Conservation (phyloP, 2,329 filamentous ascomycete genomes). For the Trichoderma oligosporum region DNA sequence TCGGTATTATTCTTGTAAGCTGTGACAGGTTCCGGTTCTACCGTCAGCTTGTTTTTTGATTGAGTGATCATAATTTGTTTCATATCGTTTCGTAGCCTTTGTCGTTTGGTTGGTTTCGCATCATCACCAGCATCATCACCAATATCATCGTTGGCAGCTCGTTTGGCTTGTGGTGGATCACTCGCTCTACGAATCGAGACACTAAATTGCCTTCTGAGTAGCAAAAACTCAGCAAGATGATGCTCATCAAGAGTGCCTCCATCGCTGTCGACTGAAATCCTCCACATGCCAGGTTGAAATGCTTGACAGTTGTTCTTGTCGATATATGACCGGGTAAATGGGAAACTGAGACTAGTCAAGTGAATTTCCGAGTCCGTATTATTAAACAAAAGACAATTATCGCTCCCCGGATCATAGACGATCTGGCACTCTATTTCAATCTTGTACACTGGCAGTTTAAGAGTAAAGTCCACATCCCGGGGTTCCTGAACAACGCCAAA, state of each 20-base stretch:
- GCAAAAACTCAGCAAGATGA: background rate
- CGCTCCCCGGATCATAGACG: background rate
- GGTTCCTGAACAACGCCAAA: background rate
- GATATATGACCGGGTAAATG: background rate
- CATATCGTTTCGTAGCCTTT: background rate
- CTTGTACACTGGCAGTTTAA: background rate
- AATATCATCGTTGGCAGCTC: background rate
- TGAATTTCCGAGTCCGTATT: background rate
- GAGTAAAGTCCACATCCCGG: background rate
- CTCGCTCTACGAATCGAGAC: background rate
- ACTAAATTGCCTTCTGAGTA: background rate
- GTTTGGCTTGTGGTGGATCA: background rate
- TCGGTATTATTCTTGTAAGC: background rate
- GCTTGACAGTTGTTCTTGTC: background rate
- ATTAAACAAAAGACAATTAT: background rate
- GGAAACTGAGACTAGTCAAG: background rate
- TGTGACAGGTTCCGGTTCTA: background rate
- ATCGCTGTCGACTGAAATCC: background rate
- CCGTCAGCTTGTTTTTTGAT: background rate
- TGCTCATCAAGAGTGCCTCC: background rate
- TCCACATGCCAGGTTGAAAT: constrained; percentile 8
- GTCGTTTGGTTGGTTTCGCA: background rate
- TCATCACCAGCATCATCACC: background rate
- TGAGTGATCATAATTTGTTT: background rate
- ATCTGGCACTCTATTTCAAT: background rate